Percentiles rank a stretch among this genome's conserved stretches.
phyloP scores from a whole-genome alignment of 495 filamentous ascomycete genomes.

The Aspergillus ellipticus region DNA sequence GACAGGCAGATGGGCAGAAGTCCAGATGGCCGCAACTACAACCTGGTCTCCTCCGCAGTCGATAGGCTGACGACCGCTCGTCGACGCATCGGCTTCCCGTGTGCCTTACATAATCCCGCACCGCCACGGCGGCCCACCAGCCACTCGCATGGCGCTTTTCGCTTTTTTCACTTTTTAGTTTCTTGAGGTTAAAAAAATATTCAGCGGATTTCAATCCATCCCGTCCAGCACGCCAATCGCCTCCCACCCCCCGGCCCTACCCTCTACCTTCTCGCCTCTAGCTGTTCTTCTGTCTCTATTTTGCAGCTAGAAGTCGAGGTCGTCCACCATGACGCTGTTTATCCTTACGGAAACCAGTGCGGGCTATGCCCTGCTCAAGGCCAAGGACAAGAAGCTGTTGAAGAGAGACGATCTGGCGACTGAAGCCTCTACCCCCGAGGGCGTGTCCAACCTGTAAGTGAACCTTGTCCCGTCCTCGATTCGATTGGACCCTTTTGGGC shows the following conservation, averaged over 20 bases:
- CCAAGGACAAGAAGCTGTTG: conserved; percentile 95
- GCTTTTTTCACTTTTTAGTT: conserved; percentile 22
- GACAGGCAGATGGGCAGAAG: conserved; percentile 16
- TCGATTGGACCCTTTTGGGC: background rate
- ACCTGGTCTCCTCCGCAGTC: background rate
- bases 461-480: conserved; percentile 1
- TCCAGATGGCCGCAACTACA: background rate
- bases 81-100: conserved; percentile 9
- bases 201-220: conserved; percentile 14
- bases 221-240: conserved; percentile 17
- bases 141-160: conserved; percentile 20
- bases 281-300: conserved; percentile 15
- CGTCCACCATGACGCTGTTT: conserved; percentile 66
- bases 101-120: conserved; percentile 21
- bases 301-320: conserved; percentile 30
- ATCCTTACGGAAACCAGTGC: conserved; percentile 90
- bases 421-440: conserved; percentile 76
- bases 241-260: conserved; percentile 16
- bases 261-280: conserved; percentile 16
- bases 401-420: conserved; percentile 73
- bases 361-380: conserved; percentile 96
- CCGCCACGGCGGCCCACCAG: conserved; percentile 15
- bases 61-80: background rate
- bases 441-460: conserved; percentile 78
- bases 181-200: conserved; percentile 23